These are phyloP conservation scores for Pythium phragmitis DNA, from an alignment of 352 stramenopile genomes.

Conservation along the genomic window DNA sequence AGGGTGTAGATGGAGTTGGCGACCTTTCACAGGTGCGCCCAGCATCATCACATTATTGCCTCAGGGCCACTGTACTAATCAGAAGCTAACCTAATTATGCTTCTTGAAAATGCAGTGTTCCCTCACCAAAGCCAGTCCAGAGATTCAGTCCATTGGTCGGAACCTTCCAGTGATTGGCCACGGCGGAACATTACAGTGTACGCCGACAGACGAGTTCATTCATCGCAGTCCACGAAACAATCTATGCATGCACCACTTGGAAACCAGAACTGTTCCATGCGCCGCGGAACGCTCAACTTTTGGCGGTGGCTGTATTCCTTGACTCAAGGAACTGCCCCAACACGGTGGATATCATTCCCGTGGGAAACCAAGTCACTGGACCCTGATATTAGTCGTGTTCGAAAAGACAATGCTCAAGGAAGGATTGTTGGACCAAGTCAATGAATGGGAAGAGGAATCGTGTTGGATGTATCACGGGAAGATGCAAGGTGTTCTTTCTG, in stretches of 20 bases:
- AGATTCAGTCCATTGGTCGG: neutral
- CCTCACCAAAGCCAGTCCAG: neutral
- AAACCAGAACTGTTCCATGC: too few relatives aligned
- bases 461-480: slow-evolving; percentile 13
- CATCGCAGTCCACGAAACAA: too few relatives aligned
- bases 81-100: neutral
- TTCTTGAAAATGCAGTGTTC: neutral
- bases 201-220: neutral
- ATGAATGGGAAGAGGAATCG: neutral
- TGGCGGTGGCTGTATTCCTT: too few relatives aligned
- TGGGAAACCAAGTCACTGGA: too few relatives aligned
- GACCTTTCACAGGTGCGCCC: slow-evolving; percentile 9
- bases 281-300: too few relatives aligned
- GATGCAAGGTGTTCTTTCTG: slow-evolving; percentile 16
- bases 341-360: too few relatives aligned
- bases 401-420: neutral
- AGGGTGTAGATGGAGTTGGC: neutral
- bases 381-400: too few relatives aligned
- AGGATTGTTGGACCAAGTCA: neutral
- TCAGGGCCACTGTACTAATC: neutral
- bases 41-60: neutral
- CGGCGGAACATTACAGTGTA: neutral
- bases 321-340: too few relatives aligned
- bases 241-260: too few relatives aligned
- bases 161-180: neutral